Percentiles rank a stretch among this genome's conserved stretches.
phyloP scores from a whole-genome alignment of 129 eudicot genomes.

The Lonicera japonica region DNA sequence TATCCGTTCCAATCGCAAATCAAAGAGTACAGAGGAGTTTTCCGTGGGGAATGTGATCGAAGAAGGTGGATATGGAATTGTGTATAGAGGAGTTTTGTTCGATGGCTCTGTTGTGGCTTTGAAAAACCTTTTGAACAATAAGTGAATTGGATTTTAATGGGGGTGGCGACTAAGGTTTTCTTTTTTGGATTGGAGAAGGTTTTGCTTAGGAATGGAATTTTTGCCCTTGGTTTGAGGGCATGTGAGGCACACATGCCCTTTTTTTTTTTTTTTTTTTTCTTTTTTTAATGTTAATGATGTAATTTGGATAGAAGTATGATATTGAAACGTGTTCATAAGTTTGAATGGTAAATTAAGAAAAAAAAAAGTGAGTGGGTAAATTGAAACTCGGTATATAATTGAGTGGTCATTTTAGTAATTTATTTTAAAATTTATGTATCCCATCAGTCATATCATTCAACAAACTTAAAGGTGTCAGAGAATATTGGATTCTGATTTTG shows the following conservation, averaged over 20 bases:
- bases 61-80: slow-evolving; percentile 86
- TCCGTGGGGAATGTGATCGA: slow-evolving; percentile 68
- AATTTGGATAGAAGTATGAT: no score
- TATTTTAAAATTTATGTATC: slow-evolving; percentile 25
- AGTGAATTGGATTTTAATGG: slow-evolving; percentile 44
- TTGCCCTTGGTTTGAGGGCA: slow-evolving; percentile 12
- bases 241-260: no score
- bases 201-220: slow-evolving; percentile 12
- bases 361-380: no score
- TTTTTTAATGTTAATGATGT: no score
- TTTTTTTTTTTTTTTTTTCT: no score
- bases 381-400: no score
- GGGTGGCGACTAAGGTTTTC: no score
- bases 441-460: slow-evolving; percentile 23
- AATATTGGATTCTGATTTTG: no score
- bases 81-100: slow-evolving; percentile 59
- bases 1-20: slow-evolving; percentile 29
- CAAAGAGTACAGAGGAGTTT: slow-evolving; percentile 44
- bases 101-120: slow-evolving; percentile 78
- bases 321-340: no score
- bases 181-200: slow-evolving; percentile 8
- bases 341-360: no score
- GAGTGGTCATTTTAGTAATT: slow-evolving; percentile 17
- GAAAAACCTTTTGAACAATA: slow-evolving; percentile 74
- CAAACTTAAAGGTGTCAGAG: slow-evolving; percentile 8